These are phyloP conservation scores for Xylariaceae sp. DNA, from an alignment of 2,329 filamentous ascomycete genomes.

Conservation along the genomic window DNA sequence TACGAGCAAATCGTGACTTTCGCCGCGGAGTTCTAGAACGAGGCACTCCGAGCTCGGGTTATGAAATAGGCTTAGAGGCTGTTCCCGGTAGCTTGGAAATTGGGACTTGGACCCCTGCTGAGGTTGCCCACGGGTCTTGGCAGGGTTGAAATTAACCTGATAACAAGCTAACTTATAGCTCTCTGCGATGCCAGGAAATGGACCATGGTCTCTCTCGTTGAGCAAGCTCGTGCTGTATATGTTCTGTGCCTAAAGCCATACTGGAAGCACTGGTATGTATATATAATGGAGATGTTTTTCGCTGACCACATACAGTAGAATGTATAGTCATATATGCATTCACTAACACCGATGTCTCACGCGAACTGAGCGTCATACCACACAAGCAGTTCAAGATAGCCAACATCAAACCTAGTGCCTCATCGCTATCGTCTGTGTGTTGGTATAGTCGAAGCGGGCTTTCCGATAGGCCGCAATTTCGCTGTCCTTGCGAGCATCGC, in stretches of 20 bases:
- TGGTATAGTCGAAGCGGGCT: slow-evolving; percentile 16
- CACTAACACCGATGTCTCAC: slow-evolving; percentile 48
- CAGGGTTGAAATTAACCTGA: slow-evolving; percentile 41
- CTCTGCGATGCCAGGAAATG: slow-evolving; percentile 42
- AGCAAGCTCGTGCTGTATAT: slow-evolving; percentile 34
- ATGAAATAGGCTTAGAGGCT: no score
- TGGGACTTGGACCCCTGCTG: no score
- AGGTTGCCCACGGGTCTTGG: slow-evolving; percentile 36
- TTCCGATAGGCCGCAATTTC: slow-evolving; percentile 44
- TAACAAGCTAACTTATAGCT: slow-evolving; percentile 47
- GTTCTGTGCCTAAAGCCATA: slow-evolving; percentile 42
- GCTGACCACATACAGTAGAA: slow-evolving; percentile 49
- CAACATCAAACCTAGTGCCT: not conserved
- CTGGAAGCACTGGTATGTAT: no score
- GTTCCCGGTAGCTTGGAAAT: no score
- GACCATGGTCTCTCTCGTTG: slow-evolving; percentile 41
- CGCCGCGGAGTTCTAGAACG: no score
- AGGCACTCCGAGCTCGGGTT: no score
- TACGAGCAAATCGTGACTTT: no score
- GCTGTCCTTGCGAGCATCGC: slow-evolving; percentile 37
- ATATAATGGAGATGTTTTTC: no score
- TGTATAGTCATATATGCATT: slow-evolving; percentile 56
- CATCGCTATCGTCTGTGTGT: no score
- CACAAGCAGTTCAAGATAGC: slow-evolving; percentile 39
- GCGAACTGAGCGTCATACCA: slow-evolving; percentile 50